Percentiles rank a stretch among this genome's conserved stretches.
Evolutionary conservation across 179 eudicot genomes (phyloP).

Genomic region (Dionaea muscipula): DNA sequence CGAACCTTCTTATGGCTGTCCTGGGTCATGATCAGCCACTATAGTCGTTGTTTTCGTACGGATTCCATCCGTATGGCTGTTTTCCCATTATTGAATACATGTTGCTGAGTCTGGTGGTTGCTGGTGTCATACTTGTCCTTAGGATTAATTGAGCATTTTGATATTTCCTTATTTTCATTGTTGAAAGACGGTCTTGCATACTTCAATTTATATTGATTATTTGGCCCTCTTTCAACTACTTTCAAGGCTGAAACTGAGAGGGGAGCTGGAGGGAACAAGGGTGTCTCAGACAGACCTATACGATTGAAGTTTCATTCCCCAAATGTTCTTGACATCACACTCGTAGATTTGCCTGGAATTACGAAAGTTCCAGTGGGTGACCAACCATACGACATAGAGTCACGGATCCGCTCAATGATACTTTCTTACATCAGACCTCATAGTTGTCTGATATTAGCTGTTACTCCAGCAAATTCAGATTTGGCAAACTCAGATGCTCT

Average conservation of each 20-base stretch:
- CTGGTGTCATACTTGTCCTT: no score
- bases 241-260: constrained; percentile 81
- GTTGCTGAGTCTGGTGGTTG: no score
- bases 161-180: no score
- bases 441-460: constrained; percentile 83
- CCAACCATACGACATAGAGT: constrained; percentile 91
- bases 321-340: constrained; percentile 85
- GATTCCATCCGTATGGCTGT: no score
- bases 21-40: no score
- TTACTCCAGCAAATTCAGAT: constrained; percentile 94
- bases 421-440: constrained; percentile 55
- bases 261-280: constrained; percentile 94
- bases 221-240: not conserved
- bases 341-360: constrained; percentile 95
- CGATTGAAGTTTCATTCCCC: constrained; percentile 80
- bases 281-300: constrained; percentile 73
- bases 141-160: no score
- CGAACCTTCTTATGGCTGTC: no score
- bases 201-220: not conserved
- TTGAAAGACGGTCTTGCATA: no score
- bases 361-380: constrained; percentile 99
- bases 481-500: constrained; percentile 97
- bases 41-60: no score
- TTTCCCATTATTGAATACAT: no score
- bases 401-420: constrained; percentile 86